Base-by-base conservation (phyloP, 139 green algal genomes). In the Asterochloris erici region DNA sequence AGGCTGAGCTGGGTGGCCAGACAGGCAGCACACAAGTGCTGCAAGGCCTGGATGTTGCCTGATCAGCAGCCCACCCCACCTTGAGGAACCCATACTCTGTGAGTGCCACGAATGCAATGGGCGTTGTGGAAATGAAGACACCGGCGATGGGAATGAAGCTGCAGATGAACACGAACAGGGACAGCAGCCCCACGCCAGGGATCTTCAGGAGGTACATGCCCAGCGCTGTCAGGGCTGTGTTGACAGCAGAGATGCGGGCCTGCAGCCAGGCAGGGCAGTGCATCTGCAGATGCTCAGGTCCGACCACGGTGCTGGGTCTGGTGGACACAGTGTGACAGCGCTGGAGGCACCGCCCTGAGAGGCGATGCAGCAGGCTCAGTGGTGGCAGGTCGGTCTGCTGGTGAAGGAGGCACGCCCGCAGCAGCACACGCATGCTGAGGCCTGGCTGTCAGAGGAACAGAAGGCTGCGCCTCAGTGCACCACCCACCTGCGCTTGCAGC, bases 81-180 rank as follows among this genome's bases (percentile, higher is more conserved):
- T 96, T 96, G n/a, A 93, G 88, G 82, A 98, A 97, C 68, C 96
- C 95, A 85, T 98, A 98, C 89, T 96, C 93, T 26, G 88, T 95
- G 68, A 97, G 82, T 11, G 91, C 93, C 29, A 96, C 91, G 83
- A 97, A 93, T 63, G 80, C 93, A 61, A 98, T 98, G 76, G 96
- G 96, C 0, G 90, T 83, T 26, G 95, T 98, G 68, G 92, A 97
- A 64, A 98, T 95, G 89, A 98, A 93, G 77, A 93, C 89, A n/a
- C 95, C 95, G 12, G 94, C 95, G 64, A 98, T 95, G 74, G 94
- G 94, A 76, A 98, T 96, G 88, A 98, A 97, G 85, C 85, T 91
- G 90, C 95, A 98, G 61, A 97, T 88, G 87, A 98, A 98, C 16
- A 98, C 96, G 81, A 98, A 96, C 14, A 98, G 86, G 0, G 92